Base-by-base conservation (phyloP, 1,139 yeast genomes). In the Magnusiomyces paraingens region DNA sequence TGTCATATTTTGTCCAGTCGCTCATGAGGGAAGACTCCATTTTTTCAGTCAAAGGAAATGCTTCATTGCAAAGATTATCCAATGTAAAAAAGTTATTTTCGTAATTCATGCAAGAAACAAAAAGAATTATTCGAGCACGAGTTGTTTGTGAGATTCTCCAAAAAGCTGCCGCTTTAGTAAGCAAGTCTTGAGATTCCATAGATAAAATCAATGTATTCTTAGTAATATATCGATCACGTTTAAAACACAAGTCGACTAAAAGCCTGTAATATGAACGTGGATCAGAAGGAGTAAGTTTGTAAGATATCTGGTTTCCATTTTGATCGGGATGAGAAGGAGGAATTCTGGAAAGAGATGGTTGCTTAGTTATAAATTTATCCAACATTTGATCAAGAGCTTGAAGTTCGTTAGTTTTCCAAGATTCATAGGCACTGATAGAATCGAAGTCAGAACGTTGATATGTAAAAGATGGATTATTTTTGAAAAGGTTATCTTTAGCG, bases 41-140 rank as follows among this genome's bases (percentile, higher is more conserved):
- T 11, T 42, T 26, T 15, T 47, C 50, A 10, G 42, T 20, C 18
- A 47, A 32, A 10, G 50, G 50, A 70, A 47, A 76, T 57, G 70
- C 78, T 61, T 64, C 62, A 49, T 56, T 48, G 18, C 60, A 53
- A 41, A 64, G 46, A 18, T 61, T 57, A 73, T 84, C 91, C 72
- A 87, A 71, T 71, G 84, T 89, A 79, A 86, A 86, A 72, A 80
- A 76, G 68, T 88, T 90, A 71, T 84, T 87, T 68, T 82, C 78
- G 47, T 62, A 67, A 54, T 64, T 58, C 14, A 63, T 66, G 36
- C 60, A 63, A 1, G 66, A 64, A 3, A 68, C 85, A 2, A 83
- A 76, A 52, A 78, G 78, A 3, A 82, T 60, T 1, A 82, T 64
- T 0, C 78, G 74, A 0, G 83, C 80, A 55, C 79, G 70, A 0